These are phyloP conservation scores for Paramecium biaurelia DNA, from an alignment of 73 alveolate species.

Conservation along the genomic window DNA sequence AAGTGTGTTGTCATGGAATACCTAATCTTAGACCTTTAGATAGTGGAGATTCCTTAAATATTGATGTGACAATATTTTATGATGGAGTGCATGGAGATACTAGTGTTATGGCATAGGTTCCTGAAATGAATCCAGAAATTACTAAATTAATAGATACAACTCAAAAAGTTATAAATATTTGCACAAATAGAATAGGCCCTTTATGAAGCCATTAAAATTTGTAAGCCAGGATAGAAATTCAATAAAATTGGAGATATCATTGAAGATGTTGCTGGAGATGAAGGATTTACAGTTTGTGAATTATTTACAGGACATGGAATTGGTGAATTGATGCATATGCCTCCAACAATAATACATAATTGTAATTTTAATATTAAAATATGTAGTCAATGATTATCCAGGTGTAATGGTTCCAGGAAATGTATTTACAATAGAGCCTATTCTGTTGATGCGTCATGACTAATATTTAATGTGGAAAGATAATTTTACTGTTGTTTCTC, in stretches of 20 bases:
- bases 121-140: conserved; percentile 84
- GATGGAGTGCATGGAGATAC: conserved; percentile 96
- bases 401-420: conserved; percentile 87
- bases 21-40: conserved; percentile 87
- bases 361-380: conserved; percentile 27
- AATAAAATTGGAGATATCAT: conserved; percentile 86
- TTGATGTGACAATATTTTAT: conserved; percentile 85
- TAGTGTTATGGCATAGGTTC: conserved; percentile 83
- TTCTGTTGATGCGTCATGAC: conserved; percentile 79
- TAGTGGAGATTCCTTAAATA: conserved; percentile 88
- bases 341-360: conserved; percentile 87
- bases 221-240: conserved; percentile 89
- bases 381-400: conserved; percentile 50
- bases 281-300: conserved; percentile 81
- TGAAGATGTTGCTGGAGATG: conserved; percentile 69
- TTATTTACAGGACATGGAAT: conserved; percentile 95
- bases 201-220: conserved; percentile 62
- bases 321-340: conserved; percentile 89
- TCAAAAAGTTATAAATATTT: conserved; percentile 52
- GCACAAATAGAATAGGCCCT: conserved; percentile 73
- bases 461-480: conserved; percentile 84
- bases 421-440: conserved; percentile 97
- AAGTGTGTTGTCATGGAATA: conserved; percentile 94
- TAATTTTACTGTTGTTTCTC: conserved; percentile 88
- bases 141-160: conserved; percentile 80